Evolutionary conservation across 2,329 filamentous ascomycete genomes (phyloP).

Genomic region (Pseudogymnoascus sp.): DNA sequence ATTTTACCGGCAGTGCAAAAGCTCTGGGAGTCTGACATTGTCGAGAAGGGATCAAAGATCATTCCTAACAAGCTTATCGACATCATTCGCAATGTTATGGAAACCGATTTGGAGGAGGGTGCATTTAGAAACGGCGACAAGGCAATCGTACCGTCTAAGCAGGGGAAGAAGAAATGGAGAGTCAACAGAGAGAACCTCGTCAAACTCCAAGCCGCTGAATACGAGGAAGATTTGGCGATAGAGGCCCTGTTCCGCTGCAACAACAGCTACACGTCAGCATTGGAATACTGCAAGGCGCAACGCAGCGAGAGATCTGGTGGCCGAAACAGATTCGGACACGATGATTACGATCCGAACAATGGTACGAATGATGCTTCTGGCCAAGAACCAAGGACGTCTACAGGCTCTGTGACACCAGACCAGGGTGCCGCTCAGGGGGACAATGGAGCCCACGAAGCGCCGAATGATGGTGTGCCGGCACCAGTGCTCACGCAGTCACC

Average conservation of each 20-base stretch:
- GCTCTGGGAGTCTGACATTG: constrained; percentile 77
- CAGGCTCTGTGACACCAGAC: constrained; percentile 24
- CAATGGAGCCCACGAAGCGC: background rate
- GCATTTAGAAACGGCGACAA: constrained; percentile 56
- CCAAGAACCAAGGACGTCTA: constrained; percentile 26
- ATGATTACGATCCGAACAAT: constrained; percentile 36
- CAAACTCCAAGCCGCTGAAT: constrained; percentile 35
- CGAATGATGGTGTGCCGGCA: background rate
- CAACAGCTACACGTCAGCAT: constrained; percentile 49
- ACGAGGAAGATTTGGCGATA: constrained; percentile 53
- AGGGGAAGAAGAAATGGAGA: constrained; percentile 40
- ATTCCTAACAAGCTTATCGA: constrained; percentile 74
- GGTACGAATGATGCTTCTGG: constrained; percentile 19
- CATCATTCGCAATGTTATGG: constrained; percentile 69
- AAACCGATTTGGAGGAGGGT: constrained; percentile 64
- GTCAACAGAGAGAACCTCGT: constrained; percentile 40
- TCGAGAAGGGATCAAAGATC: constrained; percentile 69
- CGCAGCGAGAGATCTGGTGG: constrained; percentile 46
- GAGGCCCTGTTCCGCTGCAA: constrained; percentile 81
- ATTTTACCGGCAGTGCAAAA: constrained; percentile 67
- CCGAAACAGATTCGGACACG: constrained; percentile 57
- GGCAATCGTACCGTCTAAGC: constrained; percentile 34
- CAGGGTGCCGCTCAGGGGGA: constrained; percentile 21
- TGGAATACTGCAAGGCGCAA: constrained; percentile 67
- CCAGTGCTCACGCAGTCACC: background rate